Evolutionary conservation across 2,329 filamentous ascomycete species (phyloP), one percentile per base, ranked within the genome.

Genomic region (Epicoccum nigrum): DNA sequence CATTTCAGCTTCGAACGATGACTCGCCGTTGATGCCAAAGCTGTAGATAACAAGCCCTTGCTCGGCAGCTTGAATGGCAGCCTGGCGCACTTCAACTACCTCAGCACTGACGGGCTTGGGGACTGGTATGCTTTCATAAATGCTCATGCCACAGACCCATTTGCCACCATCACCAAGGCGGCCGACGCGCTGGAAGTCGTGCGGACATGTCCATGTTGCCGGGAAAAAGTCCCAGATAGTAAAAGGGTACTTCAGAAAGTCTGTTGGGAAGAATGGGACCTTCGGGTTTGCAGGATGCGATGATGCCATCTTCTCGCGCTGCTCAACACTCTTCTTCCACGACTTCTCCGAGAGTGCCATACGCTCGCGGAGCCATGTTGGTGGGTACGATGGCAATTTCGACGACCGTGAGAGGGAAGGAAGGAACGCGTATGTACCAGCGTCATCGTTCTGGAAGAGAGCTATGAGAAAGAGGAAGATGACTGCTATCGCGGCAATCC

Each of bases 201-300:
- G 68, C 9, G 68, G 68, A 31, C 68, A 70, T 32, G 65, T 69
- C 63, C 64, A 70, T 4, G 65, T 66, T 7, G 68, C 56, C 1
- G 68, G 67, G 34, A 69, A 70, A 54, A 67, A 70, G 47, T 70
- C 68, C 68, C 68, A 70, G 31, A 70, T 56, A 0, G 67, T 70
- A 56, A 58, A 70, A 1, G 67, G 65, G 46, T 68, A 69, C 37
- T 64, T 68, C 17, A 67, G 31, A 37, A 70, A 70, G 45, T 65
- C 64, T 7, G 50, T 60, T 1, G 67, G 67, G 39, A 69, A 70
- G 45, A 70, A 65, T 2, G 67, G 67, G 6, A 70, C 62, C 33
- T 62, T 62, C 4, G 67, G 67, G 23, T 70, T 63, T 8, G 58
- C 41, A 3, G 65, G 67, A 33, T 69, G 65, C 4, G 52, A 32